Base-by-base conservation (phyloP, 2,329 filamentous ascomycete species). In the Tolypocladium cylindrosporum region DNA sequence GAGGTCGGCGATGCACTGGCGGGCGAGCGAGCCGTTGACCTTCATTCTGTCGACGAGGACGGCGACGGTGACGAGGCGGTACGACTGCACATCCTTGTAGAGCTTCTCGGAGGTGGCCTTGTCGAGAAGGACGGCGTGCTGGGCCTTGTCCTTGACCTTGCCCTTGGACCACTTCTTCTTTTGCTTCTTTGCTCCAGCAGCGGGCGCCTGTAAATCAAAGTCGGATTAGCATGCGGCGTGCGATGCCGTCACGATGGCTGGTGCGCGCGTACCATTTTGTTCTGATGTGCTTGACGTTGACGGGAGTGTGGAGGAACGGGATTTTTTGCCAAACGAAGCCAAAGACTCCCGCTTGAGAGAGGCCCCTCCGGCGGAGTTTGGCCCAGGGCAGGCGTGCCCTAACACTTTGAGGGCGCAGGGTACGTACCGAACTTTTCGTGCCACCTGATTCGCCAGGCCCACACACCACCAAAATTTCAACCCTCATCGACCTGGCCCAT, bases 111-210 rank as follows among this genome's bases (percentile, higher is more conserved):
- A 89, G 75, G 89, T 96, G 80, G 83, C 76, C 88, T 99, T 99
- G 85, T 99, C 94, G 81, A 99, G 91, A 75, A 97, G 85, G 80
- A 99, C 94, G 79, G 90, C 90, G 87, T 99, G 94, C 79, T 97
- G 89, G 81, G 94, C 93, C 92, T 99, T 99, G 87, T 99, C 94
- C 94, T 99, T 99, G 85, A 99, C 94, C 91, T 78, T 83, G 68
- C 74, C 71, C 72, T 77, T 77, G 62, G 75, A 77, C 75, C 75
- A 77, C 75, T 78, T 77, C 74, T 78, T 77, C 75, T 78, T 78
- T 72, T 77, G 75, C 73, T 78, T 77, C 74, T 76, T 77, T 69
- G 71, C 74, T 74, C 74, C 74, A 69, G 74, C 72, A 69, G 75
- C 74, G 66, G 74, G 72, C 69, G 74, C 74, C 75, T 75, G 62